These are phyloP conservation scores for Handroanthus guayacan DNA, from an alignment of 257 asterid genomes.

Conservation along the genomic window DNA sequence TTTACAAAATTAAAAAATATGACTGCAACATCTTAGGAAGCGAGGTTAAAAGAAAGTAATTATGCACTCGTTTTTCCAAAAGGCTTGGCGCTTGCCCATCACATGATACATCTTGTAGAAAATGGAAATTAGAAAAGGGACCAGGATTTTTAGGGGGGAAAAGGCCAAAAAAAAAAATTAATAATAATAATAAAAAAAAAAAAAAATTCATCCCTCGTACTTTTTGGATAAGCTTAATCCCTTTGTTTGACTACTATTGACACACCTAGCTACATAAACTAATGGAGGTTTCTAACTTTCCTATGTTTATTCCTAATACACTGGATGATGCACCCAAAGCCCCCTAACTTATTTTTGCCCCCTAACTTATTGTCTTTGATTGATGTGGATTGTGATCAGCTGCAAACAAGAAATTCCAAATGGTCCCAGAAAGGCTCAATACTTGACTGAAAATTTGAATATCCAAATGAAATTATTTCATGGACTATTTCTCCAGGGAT, in stretches of 20 bases:
- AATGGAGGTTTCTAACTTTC: background rate
- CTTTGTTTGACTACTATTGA: background rate
- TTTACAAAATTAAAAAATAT: too few species aligned
- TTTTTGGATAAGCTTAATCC: background rate
- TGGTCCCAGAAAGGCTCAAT: slow-evolving; percentile 21
- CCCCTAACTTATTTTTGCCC: background rate
- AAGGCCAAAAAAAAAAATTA: background rate
- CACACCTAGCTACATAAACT: background rate
- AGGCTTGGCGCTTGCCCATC: too few species aligned
- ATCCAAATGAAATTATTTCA: background rate
- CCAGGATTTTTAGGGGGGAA: too few species aligned
- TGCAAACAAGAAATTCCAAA: background rate
- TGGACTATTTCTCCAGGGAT: slow-evolving; percentile 7
- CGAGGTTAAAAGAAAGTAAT: too few species aligned
- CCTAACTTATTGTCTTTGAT: background rate
- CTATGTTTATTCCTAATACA: background rate
- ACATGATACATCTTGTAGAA: too few species aligned
- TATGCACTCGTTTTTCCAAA: too few species aligned
- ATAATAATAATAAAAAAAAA: too few species aligned
- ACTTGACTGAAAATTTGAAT: background rate
- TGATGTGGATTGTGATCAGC: background rate
- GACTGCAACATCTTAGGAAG: too few species aligned
- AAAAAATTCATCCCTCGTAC: too few species aligned
- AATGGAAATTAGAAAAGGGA: too few species aligned
- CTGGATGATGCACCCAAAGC: too few species aligned